Evolutionary conservation across 2,329 filamentous ascomycete genomes (phyloP).

Genomic region (Hymenoscyphus salicellus): DNA sequence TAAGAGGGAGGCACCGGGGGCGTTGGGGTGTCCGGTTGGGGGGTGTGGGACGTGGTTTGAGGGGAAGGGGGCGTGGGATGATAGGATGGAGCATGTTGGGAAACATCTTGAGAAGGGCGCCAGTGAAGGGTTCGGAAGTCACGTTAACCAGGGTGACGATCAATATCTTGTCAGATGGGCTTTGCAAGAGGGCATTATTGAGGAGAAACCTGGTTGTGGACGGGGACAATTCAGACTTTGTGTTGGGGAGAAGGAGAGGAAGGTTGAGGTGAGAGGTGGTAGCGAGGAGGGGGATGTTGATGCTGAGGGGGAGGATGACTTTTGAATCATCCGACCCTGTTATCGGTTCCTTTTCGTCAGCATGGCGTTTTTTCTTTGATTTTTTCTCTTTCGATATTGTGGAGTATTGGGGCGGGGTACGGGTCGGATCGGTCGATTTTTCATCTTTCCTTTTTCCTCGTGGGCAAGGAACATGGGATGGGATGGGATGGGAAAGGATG

Average conservation of each 20-base stretch:
- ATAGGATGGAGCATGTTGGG: constrained; percentile 83
- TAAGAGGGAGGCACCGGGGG: constrained; percentile 60
- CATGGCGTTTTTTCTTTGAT: background rate
- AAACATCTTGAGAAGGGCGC: constrained; percentile 65
- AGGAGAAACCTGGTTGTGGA: constrained; percentile 12
- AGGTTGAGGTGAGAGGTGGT: background rate
- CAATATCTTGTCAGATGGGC: constrained; percentile 27
- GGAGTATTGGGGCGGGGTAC: background rate
- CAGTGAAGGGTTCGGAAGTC: constrained; percentile 24
- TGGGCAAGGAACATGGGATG: background rate
- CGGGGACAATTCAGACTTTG: constrained; percentile 3
- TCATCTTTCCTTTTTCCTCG: background rate
- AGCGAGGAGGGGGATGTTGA: constrained; percentile 21
- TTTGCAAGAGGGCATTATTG: constrained; percentile 20
- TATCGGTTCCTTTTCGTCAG: background rate
- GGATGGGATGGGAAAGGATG: background rate
- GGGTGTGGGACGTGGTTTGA: constrained; percentile 61
- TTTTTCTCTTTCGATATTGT: background rate
- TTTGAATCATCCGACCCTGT: background rate
- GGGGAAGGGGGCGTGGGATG: constrained; percentile 68
- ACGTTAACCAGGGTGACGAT: constrained; percentile 21
- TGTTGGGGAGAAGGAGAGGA: constrained; percentile 1
- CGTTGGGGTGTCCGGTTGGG: constrained; percentile 58
- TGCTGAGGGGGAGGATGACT: constrained; percentile 26
- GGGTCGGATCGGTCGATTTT: background rate